Evolutionary conservation across 345 rosid genomes (phyloP).

Genomic region (Lenwebbia sp.): DNA sequence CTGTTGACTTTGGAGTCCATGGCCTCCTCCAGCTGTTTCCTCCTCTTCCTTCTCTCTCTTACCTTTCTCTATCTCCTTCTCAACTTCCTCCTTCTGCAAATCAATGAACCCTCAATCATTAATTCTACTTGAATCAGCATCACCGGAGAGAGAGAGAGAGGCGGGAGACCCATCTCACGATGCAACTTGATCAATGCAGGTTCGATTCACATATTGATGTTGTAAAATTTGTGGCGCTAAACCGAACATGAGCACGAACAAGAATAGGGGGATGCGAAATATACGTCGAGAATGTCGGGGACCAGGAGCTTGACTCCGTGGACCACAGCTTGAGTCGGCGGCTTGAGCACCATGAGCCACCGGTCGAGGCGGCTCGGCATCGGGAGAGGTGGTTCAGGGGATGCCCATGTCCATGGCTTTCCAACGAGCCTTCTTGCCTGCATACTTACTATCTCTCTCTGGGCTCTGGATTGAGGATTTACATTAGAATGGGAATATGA

Average conservation of each 20-base stretch:
- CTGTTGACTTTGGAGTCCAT: not conserved
- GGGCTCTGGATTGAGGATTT: not conserved
- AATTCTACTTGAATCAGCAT: not conserved
- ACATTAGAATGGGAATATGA: not conserved
- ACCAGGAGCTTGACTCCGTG: constrained; percentile 15
- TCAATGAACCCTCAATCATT: not conserved
- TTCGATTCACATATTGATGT: not conserved
- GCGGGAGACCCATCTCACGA: not conserved
- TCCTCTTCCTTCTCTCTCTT: constrained; percentile 8
- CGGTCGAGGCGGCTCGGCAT: not conserved
- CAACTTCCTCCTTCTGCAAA: constrained; percentile 9
- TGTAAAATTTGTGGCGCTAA: not conserved
- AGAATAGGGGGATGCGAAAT: not conserved
- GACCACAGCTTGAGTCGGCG: constrained; percentile 13
- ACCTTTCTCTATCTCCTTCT: constrained; percentile 3
- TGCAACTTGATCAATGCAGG: not conserved
- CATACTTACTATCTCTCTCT: not conserved
- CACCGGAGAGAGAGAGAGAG: not conserved
- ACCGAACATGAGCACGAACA: not conserved
- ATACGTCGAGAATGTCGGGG: not conserved
- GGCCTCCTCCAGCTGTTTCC: not conserved
- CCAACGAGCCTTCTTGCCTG: not conserved
- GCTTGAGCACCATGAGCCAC: constrained; percentile 3
- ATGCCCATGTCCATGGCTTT: not conserved
- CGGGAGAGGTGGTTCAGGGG: not conserved